These are phyloP conservation scores for Starmerella vitae DNA, from an alignment of 805 yeast species.

Conservation along the genomic window DNA sequence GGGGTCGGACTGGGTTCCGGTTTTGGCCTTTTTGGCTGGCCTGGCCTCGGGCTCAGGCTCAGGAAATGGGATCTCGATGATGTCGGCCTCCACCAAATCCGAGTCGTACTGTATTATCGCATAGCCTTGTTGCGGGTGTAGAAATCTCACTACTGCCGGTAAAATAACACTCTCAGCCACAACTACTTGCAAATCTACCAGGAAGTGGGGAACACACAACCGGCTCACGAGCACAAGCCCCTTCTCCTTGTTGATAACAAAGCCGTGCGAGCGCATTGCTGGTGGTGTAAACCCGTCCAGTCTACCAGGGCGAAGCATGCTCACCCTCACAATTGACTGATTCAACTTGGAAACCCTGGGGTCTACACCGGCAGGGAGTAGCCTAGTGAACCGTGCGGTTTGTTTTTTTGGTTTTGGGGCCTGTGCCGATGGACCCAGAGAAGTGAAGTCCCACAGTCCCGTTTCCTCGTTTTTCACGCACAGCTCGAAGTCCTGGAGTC, in stretches of 20 bases:
- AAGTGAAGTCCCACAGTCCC: constrained; percentile 45
- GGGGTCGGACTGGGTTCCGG: background rate
- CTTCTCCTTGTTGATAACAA: constrained; percentile 63
- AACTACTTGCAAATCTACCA: constrained; percentile 59
- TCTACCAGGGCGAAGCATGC: constrained; percentile 50
- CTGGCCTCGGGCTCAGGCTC: background rate
- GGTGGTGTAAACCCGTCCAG: constrained; percentile 62
- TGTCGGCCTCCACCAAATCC: constrained; percentile 51
- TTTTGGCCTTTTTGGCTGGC: background rate
- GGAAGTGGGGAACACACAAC: constrained; percentile 66
- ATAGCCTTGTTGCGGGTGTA: constrained; percentile 80
- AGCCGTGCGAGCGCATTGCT: constrained; percentile 54
- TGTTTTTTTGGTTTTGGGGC: constrained; percentile 39
- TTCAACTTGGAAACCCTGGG: constrained; percentile 29
- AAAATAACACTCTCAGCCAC: constrained; percentile 76
- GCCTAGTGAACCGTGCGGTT: constrained; percentile 41
- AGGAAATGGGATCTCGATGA: constrained; percentile 35
- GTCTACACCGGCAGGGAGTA: constrained; percentile 33
- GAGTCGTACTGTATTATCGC: constrained; percentile 79
- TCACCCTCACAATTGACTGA: constrained; percentile 47
- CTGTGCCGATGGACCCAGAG: constrained; percentile 43
- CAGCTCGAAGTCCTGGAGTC: constrained; percentile 42
- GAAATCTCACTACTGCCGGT: constrained; percentile 65
- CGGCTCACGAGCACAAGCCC: constrained; percentile 76
- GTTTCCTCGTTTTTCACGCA: constrained; percentile 47